These are phyloP conservation scores for Trichosanthes truncata DNA, from an alignment of 306 rosid genomes.

Conservation along the genomic window DNA sequence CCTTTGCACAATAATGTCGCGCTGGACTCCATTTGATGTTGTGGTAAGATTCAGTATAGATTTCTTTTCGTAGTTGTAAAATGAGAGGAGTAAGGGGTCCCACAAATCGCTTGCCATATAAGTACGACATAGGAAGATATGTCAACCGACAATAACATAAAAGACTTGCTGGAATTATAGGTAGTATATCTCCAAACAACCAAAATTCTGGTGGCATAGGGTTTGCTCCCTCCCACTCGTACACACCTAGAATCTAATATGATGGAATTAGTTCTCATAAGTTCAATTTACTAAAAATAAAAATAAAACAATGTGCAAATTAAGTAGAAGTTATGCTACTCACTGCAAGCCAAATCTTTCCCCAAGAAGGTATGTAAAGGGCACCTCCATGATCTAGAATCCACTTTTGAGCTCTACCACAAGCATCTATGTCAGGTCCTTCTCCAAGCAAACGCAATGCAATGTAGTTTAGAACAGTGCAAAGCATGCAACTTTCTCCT, in stretches of 20 bases:
- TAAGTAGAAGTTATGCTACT: not conserved
- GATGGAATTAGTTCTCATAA: not conserved
- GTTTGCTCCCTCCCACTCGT: conserved; percentile 10
- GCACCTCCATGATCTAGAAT: conserved; percentile 13
- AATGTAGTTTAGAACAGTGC: not conserved
- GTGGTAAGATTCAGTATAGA: conserved; percentile 36
- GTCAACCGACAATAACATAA: conserved; percentile 39
- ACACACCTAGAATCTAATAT: conserved; percentile 17
- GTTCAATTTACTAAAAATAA: not conserved
- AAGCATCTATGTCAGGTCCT: not conserved
- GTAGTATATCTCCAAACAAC: conserved; percentile 9
- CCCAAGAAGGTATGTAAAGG: conserved; percentile 7
- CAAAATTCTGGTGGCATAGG: conserved; percentile 18
- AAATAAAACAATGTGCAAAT: not conserved
- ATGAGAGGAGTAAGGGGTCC: conserved; percentile 36
- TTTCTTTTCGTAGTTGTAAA: conserved; percentile 27
- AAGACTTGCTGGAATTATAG: conserved; percentile 18
- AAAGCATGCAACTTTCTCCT: conserved; percentile 1
- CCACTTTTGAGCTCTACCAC: conserved; percentile 1
- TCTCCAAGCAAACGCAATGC: conserved; percentile 9
- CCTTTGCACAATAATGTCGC: conserved; percentile 38
- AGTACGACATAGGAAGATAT: conserved; percentile 51
- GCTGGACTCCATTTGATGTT: conserved; percentile 39
- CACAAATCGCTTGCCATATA: conserved; percentile 46
- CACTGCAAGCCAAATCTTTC: conserved; percentile 11